Conservation (phyloP, 1,284 basidiomycete genomes). For the Papiliotrema fonsecae region DNA sequence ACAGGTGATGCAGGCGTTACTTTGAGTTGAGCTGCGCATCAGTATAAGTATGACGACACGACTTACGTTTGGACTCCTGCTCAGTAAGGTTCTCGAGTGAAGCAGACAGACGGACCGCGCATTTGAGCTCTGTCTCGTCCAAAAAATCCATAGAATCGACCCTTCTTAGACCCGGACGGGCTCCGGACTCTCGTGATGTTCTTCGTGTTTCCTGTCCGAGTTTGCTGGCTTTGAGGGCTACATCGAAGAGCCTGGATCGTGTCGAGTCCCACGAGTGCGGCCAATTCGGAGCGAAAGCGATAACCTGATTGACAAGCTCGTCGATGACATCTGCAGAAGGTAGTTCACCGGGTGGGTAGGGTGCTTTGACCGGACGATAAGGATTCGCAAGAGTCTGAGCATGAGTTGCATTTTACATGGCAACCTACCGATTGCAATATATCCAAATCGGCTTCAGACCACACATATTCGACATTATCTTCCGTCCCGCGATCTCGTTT, state of each 20-base stretch:
- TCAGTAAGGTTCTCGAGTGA: slow-evolving; percentile 36
- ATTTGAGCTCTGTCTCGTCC: slow-evolving; percentile 17
- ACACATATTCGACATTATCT: slow-evolving; percentile 12
- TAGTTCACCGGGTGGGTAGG: slow-evolving; percentile 42
- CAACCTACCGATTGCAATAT: slow-evolving; percentile 31
- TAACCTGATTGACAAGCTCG: slow-evolving; percentile 40
- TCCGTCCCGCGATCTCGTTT: not conserved
- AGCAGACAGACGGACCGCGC: slow-evolving; percentile 25
- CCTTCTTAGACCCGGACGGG: slow-evolving; percentile 30
- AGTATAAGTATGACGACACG: not conserved
- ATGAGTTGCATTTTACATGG: not conserved
- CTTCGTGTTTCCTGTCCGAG: slow-evolving; percentile 23
- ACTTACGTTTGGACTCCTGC: slow-evolving; percentile 5
- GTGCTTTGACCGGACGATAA: slow-evolving; percentile 28
- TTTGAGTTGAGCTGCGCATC: slow-evolving; percentile 11
- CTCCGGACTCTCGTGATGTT: slow-evolving; percentile 22
- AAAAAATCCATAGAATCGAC: slow-evolving; percentile 41
- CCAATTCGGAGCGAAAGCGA: slow-evolving; percentile 24
- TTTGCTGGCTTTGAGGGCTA: slow-evolving; percentile 37
- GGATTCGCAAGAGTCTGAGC: slow-evolving; percentile 27
- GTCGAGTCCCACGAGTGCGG: slow-evolving; percentile 37
- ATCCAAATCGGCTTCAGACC: slow-evolving; percentile 36
- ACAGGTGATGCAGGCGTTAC: slow-evolving; percentile 26
- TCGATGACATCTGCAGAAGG: slow-evolving; percentile 40
- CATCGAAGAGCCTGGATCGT: slow-evolving; percentile 32